Percentiles rank a stretch among this genome's conserved stretches.
Conservation (phyloP, 116 monocot genomes). For the Iris pallida region DNA sequence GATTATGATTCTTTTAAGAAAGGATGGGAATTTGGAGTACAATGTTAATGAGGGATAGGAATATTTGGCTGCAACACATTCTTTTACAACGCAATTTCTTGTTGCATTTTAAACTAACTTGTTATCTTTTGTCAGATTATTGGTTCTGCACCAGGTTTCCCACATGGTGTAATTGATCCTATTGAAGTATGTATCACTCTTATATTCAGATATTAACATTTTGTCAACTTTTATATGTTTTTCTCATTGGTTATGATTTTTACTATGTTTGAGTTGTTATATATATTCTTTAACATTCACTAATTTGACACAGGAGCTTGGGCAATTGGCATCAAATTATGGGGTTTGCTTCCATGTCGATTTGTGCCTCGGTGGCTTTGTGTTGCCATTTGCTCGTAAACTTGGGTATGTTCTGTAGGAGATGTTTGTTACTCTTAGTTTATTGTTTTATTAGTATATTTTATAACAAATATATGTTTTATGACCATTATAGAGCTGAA, state of each 20-base stretch:
- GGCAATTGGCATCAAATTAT: slow-evolving; percentile 66
- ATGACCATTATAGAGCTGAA: too few species aligned
- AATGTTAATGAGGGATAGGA: too few species aligned
- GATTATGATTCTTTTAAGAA: too few species aligned
- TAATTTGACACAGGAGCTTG: slow-evolving; percentile 65
- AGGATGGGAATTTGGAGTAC: too few species aligned
- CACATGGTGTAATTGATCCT: slow-evolving; percentile 95
- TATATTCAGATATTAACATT: neutral
- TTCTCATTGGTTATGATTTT: neutral
- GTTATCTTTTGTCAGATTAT: slow-evolving; percentile 56
- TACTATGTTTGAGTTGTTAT: neutral
- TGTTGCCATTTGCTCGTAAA: slow-evolving; percentile 96
- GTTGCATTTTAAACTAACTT: neutral
- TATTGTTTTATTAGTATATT: too few species aligned
- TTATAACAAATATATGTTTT: too few species aligned
- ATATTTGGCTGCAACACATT: too few species aligned
- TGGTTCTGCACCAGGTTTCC: slow-evolving; percentile 97
- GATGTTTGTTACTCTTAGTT: neutral
- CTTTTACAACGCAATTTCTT: neutral
- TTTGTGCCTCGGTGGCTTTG: slow-evolving; percentile 97
- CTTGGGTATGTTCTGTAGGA: slow-evolving; percentile 66
- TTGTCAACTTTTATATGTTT: neutral
- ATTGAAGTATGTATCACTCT: slow-evolving; percentile 69
- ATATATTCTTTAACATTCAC: neutral
- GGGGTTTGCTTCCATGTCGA: slow-evolving; percentile 89